These are phyloP conservation scores for Claviceps lovelessii DNA, from an alignment of 2,329 filamentous ascomycete genomes.

Conservation along the genomic window DNA sequence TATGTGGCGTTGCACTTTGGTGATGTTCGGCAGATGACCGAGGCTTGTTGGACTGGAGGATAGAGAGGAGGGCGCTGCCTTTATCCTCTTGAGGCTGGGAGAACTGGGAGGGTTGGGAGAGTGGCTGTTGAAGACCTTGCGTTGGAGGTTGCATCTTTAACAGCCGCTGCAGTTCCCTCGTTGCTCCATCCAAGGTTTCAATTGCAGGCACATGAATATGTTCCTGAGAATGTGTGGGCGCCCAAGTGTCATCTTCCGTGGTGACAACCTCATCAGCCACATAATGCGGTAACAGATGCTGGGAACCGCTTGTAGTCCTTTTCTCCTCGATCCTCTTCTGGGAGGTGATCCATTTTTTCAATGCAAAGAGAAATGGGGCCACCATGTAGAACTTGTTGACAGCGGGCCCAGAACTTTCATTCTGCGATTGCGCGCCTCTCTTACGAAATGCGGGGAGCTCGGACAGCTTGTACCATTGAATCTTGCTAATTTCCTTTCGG, in stretches of 20 bases:
- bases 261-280: conserved; percentile 39
- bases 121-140: conserved; percentile 33
- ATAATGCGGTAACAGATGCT: conserved; percentile 28
- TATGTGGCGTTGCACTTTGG: conserved; percentile 24
- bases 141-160: conserved; percentile 41
- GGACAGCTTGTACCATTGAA: conserved; percentile 83
- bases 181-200: conserved; percentile 36
- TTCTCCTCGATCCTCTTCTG: conserved; percentile 60
- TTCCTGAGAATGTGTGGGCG: conserved; percentile 22
- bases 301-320: conserved; percentile 25
- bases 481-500: conserved; percentile 93
- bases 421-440: conserved; percentile 44
- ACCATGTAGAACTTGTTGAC: conserved; percentile 97
- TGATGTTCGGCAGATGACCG: conserved; percentile 8
- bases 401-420: conserved; percentile 42
- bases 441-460: conserved; percentile 74
- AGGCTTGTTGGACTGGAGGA: conserved; percentile 28
- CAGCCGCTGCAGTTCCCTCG: conserved; percentile 37
- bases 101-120: neutral
- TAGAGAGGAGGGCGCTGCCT: conserved; percentile 37
- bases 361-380: conserved; percentile 69
- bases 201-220: conserved; percentile 23
- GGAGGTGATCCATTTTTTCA: conserved; percentile 83
- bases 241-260: conserved; percentile 47
- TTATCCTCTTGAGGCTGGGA: conserved; percentile 24